Evolutionary conservation across 768 basidiomycete species (phyloP), one percentile per base, ranked within the genome.

Genomic region (Leucosporidium creatinivorum): DNA sequence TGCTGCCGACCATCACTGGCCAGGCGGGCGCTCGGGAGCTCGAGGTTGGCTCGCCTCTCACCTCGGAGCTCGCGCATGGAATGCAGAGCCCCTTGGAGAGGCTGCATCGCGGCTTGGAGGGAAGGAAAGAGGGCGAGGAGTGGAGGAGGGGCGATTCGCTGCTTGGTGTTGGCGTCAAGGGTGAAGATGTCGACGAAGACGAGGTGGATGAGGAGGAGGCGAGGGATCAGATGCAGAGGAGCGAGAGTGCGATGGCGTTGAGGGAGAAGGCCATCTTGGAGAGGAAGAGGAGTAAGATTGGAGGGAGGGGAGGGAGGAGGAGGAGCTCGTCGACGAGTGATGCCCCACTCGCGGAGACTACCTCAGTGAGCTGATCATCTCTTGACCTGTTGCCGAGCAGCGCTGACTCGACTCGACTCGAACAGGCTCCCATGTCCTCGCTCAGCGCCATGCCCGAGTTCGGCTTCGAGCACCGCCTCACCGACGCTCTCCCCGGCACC

Each of bases 301-400:
- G 26, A 8, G 50, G 49, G 49, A 58, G 61, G 26, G 33, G 47
- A 51, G 12, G 58, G 63, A 80, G 84, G 62, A 80, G 89, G 70
- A 81, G 88, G 63, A 93, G 88, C 76, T 84, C 85, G 82, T 91
- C 88, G 74, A 89, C 88, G 1, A 85, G 87, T 13, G 90, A 90
- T 76, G 85, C 84, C 3, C 83, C 86, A 55, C 79, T 81, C 23
- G 61, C 67, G 70, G 74, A 66, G 67, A 66, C 63, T 51, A 21
- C 49, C 25, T 63, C 67, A 36, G 48, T 59, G 39, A 52, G 55
- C 62, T 30, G 6, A 17, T 19, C 4, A 9, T 25, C 19, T 39
- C 19, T 39, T 49, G 30, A 17, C 1, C 15, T 49, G 4, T 31
- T 4, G 6, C 15, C 28, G 21, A 31, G 21, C 12, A 31, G 33